Percentiles rank a stretch among this genome's conserved stretches.
phyloP scores from a whole-genome alignment of 768 basidiomycete genomes.

The Lentinus brumalis region DNA sequence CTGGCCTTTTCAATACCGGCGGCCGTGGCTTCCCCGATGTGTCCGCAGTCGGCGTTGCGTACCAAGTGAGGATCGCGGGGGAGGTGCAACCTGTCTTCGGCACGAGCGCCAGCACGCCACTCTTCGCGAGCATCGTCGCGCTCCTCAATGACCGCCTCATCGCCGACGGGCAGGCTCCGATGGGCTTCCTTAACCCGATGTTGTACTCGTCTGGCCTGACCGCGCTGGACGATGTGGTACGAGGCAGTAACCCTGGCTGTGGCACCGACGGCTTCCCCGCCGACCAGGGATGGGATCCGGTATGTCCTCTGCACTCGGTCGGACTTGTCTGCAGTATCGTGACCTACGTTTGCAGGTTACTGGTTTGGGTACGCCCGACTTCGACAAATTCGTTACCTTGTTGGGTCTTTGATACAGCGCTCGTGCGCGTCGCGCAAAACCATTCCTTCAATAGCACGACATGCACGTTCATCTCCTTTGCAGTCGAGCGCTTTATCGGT shows the following conservation, averaged over 20 bases:
- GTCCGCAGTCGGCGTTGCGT: conserved; percentile 41
- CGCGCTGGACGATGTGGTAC: conserved; percentile 38
- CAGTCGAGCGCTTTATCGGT: no score
- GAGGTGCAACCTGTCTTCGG: conserved; percentile 39
- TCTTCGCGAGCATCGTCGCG: conserved; percentile 62
- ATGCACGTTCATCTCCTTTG: no score
- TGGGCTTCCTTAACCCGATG: conserved; percentile 41
- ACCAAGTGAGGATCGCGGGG: conserved; percentile 27
- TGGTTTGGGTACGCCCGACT: conserved; percentile 38
- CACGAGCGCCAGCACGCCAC: conserved; percentile 64
- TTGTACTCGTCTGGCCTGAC: conserved; percentile 24
- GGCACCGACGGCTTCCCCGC: conserved; percentile 39
- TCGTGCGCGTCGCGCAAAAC: neutral
- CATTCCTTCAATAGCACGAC: no score
- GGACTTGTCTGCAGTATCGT: conserved; percentile 24
- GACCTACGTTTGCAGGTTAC: conserved; percentile 12
- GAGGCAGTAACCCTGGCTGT: conserved; percentile 39
- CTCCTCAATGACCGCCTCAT: conserved; percentile 46
- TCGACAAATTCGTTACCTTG: conserved; percentile 27
- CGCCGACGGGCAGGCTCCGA: conserved; percentile 25
- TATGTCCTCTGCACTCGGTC: conserved; percentile 34
- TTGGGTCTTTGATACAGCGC: conserved; percentile 13
- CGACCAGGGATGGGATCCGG: conserved; percentile 32
- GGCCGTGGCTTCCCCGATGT: conserved; percentile 52
- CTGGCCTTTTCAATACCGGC: conserved; percentile 33